Base-by-base conservation (phyloP, 306 rosid species). In the Ormosia semicastrata region DNA sequence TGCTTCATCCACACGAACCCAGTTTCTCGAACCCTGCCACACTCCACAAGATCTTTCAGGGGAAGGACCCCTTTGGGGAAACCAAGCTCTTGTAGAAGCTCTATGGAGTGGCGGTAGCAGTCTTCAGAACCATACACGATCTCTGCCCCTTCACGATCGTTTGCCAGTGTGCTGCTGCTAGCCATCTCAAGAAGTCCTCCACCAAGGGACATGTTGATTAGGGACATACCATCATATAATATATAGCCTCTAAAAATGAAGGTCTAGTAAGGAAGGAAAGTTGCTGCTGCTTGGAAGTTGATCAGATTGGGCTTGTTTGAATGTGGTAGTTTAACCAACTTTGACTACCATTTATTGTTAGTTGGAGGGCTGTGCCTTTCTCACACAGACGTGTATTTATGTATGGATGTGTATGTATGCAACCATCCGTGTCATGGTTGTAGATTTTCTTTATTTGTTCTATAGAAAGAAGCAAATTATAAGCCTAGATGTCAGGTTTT, bases 1-100 rank as follows among this genome's bases (percentile, higher is more conserved):
- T 84, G 94, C 44, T 82, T 91, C 97, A 93, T 93, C 98, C 98
- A 93, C 79, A 93, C 94, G 29, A 90, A 93, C 50, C 98, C 98
- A 0, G 91, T 93, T 72, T 91, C 97, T 52, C 85, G 64, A 6
- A 89, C 93, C 3, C 96, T 86, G 1, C 98, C 98, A 62, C 97
- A 93, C 85, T 91, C 97, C 78, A 71, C 93, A n/a, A 93, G 72
- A 66, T 93, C 93, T 7, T 87, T 50, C 82, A 93, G 29, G 0
- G 98, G 94, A 60, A 93, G 89, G n/a, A 93, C 98, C 2, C 97
- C 98, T 17, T 37, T 81, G 1, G 98, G 94, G 47, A 93, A 91
- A 3, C 98, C 97, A 7, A 93, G 60, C 80, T 93, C 98, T 53
- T 82, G 81, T 37, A 93, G 46, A 0, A 93, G 90, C 75, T 91